A percentile compares a stretch with the other conserved stretches of the same genome.
Evolutionary conservation across 768 basidiomycete genomes (phyloP).

Genomic region (Tricholoma sp.): DNA sequence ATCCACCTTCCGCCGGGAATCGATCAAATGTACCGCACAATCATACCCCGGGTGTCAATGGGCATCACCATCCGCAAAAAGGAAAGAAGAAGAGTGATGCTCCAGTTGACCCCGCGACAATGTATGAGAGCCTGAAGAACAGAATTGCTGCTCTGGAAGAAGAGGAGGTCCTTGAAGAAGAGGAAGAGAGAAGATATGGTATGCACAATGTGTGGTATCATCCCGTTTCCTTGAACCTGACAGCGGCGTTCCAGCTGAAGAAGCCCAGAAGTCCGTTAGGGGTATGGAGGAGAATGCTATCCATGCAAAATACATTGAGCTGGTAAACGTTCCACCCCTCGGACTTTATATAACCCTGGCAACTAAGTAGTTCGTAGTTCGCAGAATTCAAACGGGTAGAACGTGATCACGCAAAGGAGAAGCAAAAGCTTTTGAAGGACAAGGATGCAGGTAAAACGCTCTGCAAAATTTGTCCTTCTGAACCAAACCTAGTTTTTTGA

Average conservation of each 20-base stretch:
- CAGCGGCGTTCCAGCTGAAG: constrained; percentile 55
- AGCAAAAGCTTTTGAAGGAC: constrained; percentile 86
- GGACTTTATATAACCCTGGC: constrained; percentile 12
- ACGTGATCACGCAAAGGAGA: constrained; percentile 87
- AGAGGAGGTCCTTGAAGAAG: constrained; percentile 81
- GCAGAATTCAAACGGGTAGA: constrained; percentile 84
- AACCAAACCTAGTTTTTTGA: constrained; percentile 5
- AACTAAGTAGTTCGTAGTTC: constrained; percentile 45
- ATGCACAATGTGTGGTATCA: constrained; percentile 22
- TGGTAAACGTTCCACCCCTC: constrained; percentile 46
- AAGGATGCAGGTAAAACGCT: constrained; percentile 72
- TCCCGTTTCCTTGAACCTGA: constrained; percentile 15
- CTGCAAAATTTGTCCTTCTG: constrained; percentile 5
- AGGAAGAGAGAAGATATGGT: constrained; percentile 80
- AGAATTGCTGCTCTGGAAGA: constrained; percentile 88
- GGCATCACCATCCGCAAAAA: constrained; percentile 40
- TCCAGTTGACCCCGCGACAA: constrained; percentile 74
- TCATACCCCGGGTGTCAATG: constrained; percentile 37
- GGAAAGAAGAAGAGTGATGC: constrained; percentile 71
- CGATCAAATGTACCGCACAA: constrained; percentile 23
- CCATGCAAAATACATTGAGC: constrained; percentile 82
- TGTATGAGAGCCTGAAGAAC: constrained; percentile 87
- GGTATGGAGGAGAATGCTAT: constrained; percentile 80
- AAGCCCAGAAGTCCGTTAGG: constrained; percentile 81
- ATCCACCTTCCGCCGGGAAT: constrained; percentile 23